These are phyloP conservation scores for Apophysomyces variabilis DNA, from an alignment of 371 early-diverging fungal species.

Conservation along the genomic window DNA sequence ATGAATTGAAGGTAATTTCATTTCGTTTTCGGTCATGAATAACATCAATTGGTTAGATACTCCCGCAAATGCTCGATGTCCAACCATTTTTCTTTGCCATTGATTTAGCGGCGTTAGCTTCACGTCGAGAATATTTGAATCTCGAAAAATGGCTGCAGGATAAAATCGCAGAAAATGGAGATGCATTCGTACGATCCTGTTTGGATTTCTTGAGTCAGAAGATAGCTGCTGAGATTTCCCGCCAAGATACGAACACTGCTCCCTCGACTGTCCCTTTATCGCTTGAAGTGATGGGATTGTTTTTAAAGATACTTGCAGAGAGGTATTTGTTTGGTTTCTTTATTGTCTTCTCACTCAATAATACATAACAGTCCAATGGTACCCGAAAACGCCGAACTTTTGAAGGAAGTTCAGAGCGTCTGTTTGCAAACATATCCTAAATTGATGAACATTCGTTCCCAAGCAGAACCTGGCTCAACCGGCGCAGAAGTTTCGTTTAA, in stretches of 20 bases:
- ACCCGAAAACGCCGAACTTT: slow-evolving; percentile 59
- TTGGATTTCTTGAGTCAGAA: slow-evolving; percentile 82
- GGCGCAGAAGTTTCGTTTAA: slow-evolving; percentile 46
- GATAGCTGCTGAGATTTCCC: slow-evolving; percentile 52
- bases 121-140: slow-evolving; percentile 79
- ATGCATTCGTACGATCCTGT: slow-evolving; percentile 72
- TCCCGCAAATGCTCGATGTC: slow-evolving; percentile 73
- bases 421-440: slow-evolving; percentile 69
- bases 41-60: slow-evolving; percentile 51
- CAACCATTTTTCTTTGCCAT: slow-evolving; percentile 78
- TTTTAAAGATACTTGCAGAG: slow-evolving; percentile 69
- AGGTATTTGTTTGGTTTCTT: slow-evolving; percentile 39
- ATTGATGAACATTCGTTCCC: slow-evolving; percentile 48
- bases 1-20: slow-evolving; percentile 75
- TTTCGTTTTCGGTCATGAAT: slow-evolving; percentile 1
- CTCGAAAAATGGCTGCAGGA: slow-evolving; percentile 90
- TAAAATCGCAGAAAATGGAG: slow-evolving; percentile 67
- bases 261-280: slow-evolving; percentile 65
- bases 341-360: not conserved
- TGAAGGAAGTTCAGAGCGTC: slow-evolving; percentile 64
- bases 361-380: slow-evolving; percentile 53
- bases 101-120: slow-evolving; percentile 86
- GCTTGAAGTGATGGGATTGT: slow-evolving; percentile 69
- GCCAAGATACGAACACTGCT: slow-evolving; percentile 41
- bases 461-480: slow-evolving; percentile 32